These are phyloP conservation scores for Diaporthe capsici DNA, from an alignment of 2,329 filamentous ascomycete species.

Conservation along the genomic window DNA sequence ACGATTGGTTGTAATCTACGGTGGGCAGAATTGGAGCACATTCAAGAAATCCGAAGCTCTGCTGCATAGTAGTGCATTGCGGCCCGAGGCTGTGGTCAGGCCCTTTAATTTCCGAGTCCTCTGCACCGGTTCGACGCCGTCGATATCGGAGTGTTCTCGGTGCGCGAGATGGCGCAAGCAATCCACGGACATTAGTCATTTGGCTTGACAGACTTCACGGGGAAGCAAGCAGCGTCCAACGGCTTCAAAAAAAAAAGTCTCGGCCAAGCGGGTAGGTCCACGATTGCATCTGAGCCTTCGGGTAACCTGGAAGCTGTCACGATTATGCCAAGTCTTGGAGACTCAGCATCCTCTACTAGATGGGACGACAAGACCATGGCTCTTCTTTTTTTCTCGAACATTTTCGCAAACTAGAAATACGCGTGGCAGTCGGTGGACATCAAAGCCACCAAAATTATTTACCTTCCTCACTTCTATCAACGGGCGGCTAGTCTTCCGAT, in stretches of 20 bases:
- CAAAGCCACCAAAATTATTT: background rate
- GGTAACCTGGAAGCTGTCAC: background rate
- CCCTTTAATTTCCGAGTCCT: conserved; percentile 30
- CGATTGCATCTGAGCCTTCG: background rate
- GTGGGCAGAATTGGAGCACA: conserved; percentile 12
- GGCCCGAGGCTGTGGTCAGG: conserved; percentile 28
- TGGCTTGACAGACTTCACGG: background rate
- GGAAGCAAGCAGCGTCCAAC: background rate
- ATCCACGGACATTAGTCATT: background rate
- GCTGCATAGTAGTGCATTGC: conserved; percentile 8
- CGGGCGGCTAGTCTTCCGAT: background rate
- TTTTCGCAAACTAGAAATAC: background rate
- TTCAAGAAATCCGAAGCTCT: background rate
- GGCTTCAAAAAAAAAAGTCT: background rate
- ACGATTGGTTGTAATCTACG: conserved; percentile 2
- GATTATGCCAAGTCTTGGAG: background rate
- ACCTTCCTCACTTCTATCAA: background rate
- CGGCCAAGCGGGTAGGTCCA: background rate
- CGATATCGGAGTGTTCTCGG: background rate
- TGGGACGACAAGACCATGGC: conserved; percentile 16
- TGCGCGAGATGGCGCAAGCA: conserved; percentile 14
- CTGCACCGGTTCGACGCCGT: conserved; percentile 15
- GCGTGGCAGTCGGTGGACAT: background rate
- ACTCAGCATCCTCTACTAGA: background rate
- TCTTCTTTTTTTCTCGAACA: background rate